Evolutionary conservation across 208 protist genomes (phyloP).

Genomic region (Wallacemonas sp.): DNA sequence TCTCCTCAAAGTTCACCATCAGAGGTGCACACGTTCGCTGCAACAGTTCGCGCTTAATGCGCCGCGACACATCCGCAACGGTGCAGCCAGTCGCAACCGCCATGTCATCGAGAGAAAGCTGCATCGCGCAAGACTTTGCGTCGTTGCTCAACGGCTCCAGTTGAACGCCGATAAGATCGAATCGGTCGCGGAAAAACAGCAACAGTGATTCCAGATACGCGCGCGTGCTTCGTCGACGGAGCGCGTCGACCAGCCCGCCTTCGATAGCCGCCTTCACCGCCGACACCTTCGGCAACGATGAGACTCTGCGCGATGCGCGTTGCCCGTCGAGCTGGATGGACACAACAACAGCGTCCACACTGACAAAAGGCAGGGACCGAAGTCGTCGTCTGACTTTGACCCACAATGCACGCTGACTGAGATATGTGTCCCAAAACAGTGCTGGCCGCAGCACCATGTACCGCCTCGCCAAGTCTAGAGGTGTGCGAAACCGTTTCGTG

Average conservation of each 20-base stretch:
- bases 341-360: not conserved
- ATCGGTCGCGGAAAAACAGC: not conserved
- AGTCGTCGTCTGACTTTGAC: not conserved
- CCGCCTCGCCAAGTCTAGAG: slow-evolving; percentile 41
- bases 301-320: too few relatives aligned
- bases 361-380: not conserved
- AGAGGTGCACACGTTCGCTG: not conserved
- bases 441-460: slow-evolving; percentile 12
- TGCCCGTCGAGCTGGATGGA: not conserved
- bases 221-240: not conserved
- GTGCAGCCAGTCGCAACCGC: slow-evolving; percentile 4
- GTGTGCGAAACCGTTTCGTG: slow-evolving; percentile 19
- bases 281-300: not conserved
- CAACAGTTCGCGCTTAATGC: slow-evolving; percentile 16
- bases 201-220: not conserved
- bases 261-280: not conserved
- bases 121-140: not conserved
- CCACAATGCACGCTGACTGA: not conserved
- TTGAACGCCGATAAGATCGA: not conserved
- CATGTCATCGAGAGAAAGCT: slow-evolving; percentile 23
- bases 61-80: slow-evolving; percentile 9
- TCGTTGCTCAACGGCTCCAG: not conserved
- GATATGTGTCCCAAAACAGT: not conserved
- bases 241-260: not conserved
- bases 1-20: slow-evolving; percentile 30